Conservation (phyloP, 495 filamentous ascomycete species). For the Podospora sp. region DNA sequence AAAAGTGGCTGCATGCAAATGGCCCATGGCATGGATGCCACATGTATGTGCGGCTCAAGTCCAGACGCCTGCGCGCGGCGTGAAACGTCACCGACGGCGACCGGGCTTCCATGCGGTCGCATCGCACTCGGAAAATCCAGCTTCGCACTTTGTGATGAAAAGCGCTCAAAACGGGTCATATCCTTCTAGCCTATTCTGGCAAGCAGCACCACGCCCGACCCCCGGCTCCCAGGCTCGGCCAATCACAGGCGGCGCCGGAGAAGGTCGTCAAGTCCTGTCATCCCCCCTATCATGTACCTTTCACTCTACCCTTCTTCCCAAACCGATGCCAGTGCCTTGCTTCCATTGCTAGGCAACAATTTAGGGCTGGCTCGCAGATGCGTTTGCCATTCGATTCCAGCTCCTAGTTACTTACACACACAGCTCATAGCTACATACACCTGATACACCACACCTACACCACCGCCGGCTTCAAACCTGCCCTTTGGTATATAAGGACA, state of each 20-base stretch:
- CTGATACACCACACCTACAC: background rate
- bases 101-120: background rate
- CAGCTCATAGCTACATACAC: background rate
- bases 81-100: background rate
- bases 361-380: background rate
- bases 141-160: background rate
- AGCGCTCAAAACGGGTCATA: conserved; percentile 2
- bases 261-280: background rate
- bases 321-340: background rate
- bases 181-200: conserved; percentile 2
- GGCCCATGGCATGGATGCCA: too few species aligned
- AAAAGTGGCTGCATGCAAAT: background rate
- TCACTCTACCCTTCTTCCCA: background rate
- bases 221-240: background rate
- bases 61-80: background rate
- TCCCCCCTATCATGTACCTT: background rate
- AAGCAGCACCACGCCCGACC: background rate
- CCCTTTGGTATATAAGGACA: conserved; percentile 7
- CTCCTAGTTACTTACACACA: background rate
- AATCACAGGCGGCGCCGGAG: background rate
- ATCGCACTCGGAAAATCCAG: conserved; percentile 2
- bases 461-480: background rate
- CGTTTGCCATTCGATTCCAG: background rate
- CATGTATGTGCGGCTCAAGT: conserved; percentile 8
- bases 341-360: background rate